phyloP scores from a whole-genome alignment of 1,284 basidiomycete genomes.

The Serendipita sp. region DNA sequence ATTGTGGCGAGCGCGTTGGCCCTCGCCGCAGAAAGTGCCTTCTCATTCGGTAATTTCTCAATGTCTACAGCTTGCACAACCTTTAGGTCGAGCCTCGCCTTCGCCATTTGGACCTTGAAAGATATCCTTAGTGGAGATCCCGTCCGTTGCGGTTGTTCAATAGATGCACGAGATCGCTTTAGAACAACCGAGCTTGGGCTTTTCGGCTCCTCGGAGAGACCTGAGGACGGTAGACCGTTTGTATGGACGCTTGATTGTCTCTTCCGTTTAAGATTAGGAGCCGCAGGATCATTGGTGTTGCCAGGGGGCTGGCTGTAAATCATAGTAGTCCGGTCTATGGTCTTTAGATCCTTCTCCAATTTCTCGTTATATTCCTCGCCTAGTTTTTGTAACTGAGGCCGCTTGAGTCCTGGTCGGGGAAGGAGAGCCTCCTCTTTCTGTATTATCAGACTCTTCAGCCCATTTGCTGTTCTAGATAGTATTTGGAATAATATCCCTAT shows the following conservation, averaged over 20 bases:
- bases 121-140: neutral
- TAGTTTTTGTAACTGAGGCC: slow-evolving; percentile 11
- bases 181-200: neutral
- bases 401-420: neutral
- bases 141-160: neutral
- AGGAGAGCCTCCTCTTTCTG: neutral
- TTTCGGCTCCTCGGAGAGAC: neutral
- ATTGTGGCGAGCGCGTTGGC: neutral
- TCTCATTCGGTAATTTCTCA: neutral
- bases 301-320: neutral
- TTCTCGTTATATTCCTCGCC: slow-evolving; percentile 15
- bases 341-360: neutral
- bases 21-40: neutral
- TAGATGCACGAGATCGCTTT: neutral
- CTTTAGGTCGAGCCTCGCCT: neutral
- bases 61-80: neutral
- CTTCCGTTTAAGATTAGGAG: neutral
- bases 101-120: slow-evolving; percentile 4
- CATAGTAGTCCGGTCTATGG: neutral
- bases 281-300: neutral
- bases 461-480: neutral
- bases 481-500: neutral
- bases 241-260: neutral
- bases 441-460: neutral
- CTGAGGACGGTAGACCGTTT: neutral